Evolutionary conservation across 208 protist genomes (phyloP).

Genomic region (Leishmania major): DNA sequence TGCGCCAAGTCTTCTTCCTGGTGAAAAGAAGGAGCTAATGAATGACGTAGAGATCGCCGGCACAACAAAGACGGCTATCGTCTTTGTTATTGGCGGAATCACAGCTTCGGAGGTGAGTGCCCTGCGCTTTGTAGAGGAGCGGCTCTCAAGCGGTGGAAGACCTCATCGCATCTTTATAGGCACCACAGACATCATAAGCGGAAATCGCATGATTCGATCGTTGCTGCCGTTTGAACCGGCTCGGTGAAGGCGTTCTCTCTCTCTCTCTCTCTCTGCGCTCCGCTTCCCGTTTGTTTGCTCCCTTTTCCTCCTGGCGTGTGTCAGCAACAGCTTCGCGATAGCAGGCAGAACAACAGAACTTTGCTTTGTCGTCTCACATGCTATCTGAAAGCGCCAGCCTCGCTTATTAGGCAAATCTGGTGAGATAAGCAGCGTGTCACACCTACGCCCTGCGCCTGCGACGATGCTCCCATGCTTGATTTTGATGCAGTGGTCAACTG

Average conservation of each 20-base stretch:
- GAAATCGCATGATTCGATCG: conserved; percentile 55
- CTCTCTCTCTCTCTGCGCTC: neutral
- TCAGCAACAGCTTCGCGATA: neutral
- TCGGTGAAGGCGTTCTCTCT: neutral
- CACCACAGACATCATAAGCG: conserved; percentile 67
- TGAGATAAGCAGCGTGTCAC: neutral
- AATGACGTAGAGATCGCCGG: conserved; percentile 42
- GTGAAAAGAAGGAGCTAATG: conserved; percentile 56
- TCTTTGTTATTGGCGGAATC: conserved; percentile 95
- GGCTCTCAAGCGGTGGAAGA: conserved; percentile 40
- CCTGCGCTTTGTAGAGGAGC: conserved; percentile 83
- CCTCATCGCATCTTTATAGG: conserved; percentile 58
- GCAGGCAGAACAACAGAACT: neutral
- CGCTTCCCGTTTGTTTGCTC: neutral
- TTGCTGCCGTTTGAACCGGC: conserved; percentile 52
- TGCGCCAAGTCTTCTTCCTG: conserved; percentile 43
- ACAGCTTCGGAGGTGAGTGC: conserved; percentile 93
- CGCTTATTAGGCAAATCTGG: neutral
- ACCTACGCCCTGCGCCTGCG: neutral
- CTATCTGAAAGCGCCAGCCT: neutral
- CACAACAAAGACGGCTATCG: conserved; percentile 49
- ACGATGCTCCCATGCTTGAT: neutral
- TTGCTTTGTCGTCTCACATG: neutral
- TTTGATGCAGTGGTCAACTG: neutral
- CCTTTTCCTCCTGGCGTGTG: neutral